Evolutionary conservation across 106 monocot species (phyloP), one percentile per base, ranked within the genome.

Genomic region (Dendrobium nobile): DNA sequence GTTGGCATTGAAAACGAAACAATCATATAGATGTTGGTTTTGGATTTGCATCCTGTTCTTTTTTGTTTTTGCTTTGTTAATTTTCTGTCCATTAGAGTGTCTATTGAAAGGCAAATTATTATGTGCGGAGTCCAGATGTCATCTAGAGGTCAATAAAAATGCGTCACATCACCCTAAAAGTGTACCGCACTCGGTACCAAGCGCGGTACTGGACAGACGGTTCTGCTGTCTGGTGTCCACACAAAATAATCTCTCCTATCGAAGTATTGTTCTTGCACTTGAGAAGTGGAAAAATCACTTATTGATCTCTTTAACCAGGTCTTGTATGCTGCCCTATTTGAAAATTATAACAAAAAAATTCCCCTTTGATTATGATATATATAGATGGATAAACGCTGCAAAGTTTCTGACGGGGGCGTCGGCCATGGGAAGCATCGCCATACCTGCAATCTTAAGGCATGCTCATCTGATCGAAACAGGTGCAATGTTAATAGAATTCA

Each of bases 401-500:
- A 99, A 99, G 48, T 99, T 99, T 77, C 51, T 99, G 82, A 99
- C 98, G 3, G 95, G 98, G 37, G 92, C 92, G 42, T 99, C 98
- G 0, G 89, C 93, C 42, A 84, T 99, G 15, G 94, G 98, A 22
- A 99, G 98, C 77, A 84, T 99, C 43, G 98, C 95, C 17, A 95
- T 99, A 80, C 98, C 98, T 10, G 89, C 83, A 16, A 91, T 99
- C 51, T 85, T 99, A 67, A 84, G 89, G 67, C 98, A 99, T 73
- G 98, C 98, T 33, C 67, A 87, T 22, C 80, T 99, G 72, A 99
- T 99, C 9, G 94, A 95, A 74, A 83, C 88, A 4, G 98, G 98
- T 33, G 98, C 98, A 4, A 99, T 99, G 98, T 86, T 84, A 18
- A 95, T 99, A n/a, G 98, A 92, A 68, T 93, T 99, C 78, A 90